Percentiles rank a stretch among this genome's conserved stretches.
Conservation (phyloP, 495 filamentous ascomycete species). For the Glonium stellatum region DNA sequence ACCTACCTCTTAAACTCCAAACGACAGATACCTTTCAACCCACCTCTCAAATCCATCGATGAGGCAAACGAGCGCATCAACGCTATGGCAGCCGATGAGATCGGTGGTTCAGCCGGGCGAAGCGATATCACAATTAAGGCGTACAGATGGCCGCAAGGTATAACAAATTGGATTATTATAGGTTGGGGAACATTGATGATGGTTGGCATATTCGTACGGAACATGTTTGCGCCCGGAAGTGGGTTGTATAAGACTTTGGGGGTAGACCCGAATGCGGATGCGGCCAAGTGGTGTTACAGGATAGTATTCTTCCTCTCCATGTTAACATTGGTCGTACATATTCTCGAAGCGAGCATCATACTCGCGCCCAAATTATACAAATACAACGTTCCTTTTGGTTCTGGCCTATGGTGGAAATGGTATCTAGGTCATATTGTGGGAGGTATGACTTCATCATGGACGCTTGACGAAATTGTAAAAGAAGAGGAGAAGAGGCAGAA, state of each 20-base stretch:
- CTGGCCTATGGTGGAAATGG: conserved; percentile 1
- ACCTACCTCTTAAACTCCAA: conserved; percentile 1
- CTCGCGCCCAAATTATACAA: conserved; percentile 1
- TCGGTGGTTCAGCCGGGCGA: neutral
- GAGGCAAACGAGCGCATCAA: neutral
- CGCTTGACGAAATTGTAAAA: neutral
- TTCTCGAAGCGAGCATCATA: neutral
- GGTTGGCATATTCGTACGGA: neutral
- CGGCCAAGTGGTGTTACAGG: neutral
- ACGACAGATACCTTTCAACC: neutral
- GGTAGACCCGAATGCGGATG: neutral
- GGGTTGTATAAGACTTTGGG: neutral
- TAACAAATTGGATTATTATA: neutral
- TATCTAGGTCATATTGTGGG: neutral
- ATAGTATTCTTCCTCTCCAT: neutral
- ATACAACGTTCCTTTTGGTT: conserved; percentile 1
- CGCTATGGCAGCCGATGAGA: neutral
- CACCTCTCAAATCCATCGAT: neutral
- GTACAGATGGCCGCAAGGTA: neutral
- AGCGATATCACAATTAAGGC: neutral
- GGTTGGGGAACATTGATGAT: neutral
- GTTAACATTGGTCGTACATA: neutral
- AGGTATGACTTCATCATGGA: neutral
- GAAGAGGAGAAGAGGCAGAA: neutral
- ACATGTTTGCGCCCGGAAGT: neutral